These are phyloP conservation scores for Hypoxylon sp. DNA, from an alignment of 2,329 filamentous ascomycete genomes.

Conservation along the genomic window DNA sequence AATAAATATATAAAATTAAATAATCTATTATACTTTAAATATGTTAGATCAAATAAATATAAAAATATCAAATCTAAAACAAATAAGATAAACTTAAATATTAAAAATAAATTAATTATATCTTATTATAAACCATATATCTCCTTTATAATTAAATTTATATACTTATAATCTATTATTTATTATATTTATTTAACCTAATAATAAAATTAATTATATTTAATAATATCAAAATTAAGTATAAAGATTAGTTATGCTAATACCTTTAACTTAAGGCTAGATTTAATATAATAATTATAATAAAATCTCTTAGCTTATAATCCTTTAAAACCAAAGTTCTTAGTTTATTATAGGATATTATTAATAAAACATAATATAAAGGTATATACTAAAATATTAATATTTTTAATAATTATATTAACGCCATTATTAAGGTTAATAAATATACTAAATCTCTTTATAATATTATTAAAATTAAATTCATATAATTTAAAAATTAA, in stretches of 20 bases:
- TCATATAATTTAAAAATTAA: slow-evolving; percentile 4
- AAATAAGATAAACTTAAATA: not conserved
- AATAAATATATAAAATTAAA: no score
- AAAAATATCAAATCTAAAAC: slow-evolving; percentile 4
- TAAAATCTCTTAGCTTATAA: slow-evolving; percentile 2
- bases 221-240: slow-evolving; percentile 8
- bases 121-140: slow-evolving; percentile 4
- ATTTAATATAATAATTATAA: slow-evolving; percentile 2
- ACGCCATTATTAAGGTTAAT: not conserved
- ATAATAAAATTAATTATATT: slow-evolving; percentile 8
- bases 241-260: not conserved
- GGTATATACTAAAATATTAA: slow-evolving; percentile 1
- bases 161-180: slow-evolving; percentile 1
- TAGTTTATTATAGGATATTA: slow-evolving; percentile 4
- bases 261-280: not conserved
- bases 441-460: no score
- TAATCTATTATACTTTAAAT: slow-evolving; percentile 8
- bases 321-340: slow-evolving; percentile 7
- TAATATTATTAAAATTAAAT: not conserved
- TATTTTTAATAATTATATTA: slow-evolving; percentile 2
- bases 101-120: slow-evolving; percentile 15
- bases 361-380: slow-evolving; percentile 8
- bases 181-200: no score
- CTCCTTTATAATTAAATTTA: not conserved
- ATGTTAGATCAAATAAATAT: slow-evolving; percentile 1